Evolutionary conservation across 2,329 filamentous ascomycete genomes (phyloP).

Genomic region (Aspergillus chevalieri): DNA sequence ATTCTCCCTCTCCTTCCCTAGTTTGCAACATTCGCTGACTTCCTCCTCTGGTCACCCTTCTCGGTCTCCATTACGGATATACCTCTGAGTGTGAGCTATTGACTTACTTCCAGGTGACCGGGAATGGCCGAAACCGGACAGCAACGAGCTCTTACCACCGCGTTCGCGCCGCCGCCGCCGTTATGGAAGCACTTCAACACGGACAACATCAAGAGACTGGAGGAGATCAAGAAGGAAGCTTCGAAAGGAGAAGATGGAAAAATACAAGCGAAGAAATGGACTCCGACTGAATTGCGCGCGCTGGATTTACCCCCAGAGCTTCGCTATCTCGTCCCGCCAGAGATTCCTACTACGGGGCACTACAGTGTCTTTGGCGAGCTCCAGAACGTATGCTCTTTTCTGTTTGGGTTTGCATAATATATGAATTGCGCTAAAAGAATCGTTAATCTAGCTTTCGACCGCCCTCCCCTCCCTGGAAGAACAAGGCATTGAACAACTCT

Average conservation of each 20-base stretch:
- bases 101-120: background rate
- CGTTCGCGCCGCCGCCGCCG: constrained; percentile 78
- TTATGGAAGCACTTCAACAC: constrained; percentile 86
- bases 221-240: constrained; percentile 42
- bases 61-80: background rate
- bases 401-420: background rate
- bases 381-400: constrained; percentile 46
- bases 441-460: constrained; percentile 41
- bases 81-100: background rate
- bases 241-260: constrained; percentile 25
- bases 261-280: constrained; percentile 26
- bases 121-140: constrained; percentile 57
- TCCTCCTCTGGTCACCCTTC: background rate
- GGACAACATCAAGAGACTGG: constrained; percentile 60
- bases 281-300: constrained; percentile 26
- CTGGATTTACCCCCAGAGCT: constrained; percentile 63
- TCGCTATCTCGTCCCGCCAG: constrained; percentile 71
- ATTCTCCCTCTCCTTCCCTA: constrained; percentile 11
- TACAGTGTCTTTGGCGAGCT: constrained; percentile 70
- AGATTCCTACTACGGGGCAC: constrained; percentile 58
- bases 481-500: constrained; percentile 66
- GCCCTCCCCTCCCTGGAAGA: constrained; percentile 62
- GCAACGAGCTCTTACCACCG: constrained; percentile 48
- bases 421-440: too few relatives aligned
- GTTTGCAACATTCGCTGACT: background rate